These are phyloP conservation scores for Herpetospermum pedunculosum DNA, from an alignment of 306 rosid genomes.

Conservation along the genomic window DNA sequence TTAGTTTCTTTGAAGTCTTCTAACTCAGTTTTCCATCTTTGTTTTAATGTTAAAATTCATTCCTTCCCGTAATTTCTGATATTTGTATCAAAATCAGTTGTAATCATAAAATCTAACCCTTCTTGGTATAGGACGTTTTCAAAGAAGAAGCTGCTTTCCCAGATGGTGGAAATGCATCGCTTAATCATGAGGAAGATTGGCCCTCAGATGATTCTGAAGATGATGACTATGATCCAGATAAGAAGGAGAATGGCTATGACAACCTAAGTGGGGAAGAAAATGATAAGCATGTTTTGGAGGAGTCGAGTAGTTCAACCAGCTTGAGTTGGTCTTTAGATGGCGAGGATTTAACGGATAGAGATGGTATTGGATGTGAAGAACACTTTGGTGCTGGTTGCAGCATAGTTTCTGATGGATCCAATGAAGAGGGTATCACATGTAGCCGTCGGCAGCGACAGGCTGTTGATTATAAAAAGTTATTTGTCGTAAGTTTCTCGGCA, in stretches of 20 bases:
- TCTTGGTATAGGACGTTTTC: conserved; percentile 51
- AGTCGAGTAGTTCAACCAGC: conserved; percentile 33
- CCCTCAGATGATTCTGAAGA: conserved; percentile 94
- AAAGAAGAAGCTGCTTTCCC: conserved; percentile 80
- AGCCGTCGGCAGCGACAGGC: conserved; percentile 62
- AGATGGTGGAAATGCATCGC: conserved; percentile 33
- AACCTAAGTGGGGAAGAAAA: conserved; percentile 28
- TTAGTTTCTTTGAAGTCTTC: conserved; percentile 17
- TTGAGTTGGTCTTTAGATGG: conserved; percentile 36
- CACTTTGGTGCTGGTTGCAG: conserved; percentile 26
- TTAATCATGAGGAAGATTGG: conserved; percentile 67
- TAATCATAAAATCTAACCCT: conserved; percentile 3
- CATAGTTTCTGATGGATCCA: conserved; percentile 55
- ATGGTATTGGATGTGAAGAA: conserved; percentile 22
- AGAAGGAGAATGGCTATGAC: conserved; percentile 36
- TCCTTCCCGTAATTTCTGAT: not conserved
- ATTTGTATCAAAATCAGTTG: not conserved
- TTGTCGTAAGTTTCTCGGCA: conserved; percentile 44
- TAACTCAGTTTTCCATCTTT: not conserved
- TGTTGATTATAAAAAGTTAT: conserved; percentile 67
- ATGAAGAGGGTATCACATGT: conserved; percentile 33
- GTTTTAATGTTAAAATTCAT: not conserved
- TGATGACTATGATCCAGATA: conserved; percentile 76
- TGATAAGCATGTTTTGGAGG: conserved; percentile 30
- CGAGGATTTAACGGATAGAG: conserved; percentile 22